Conservation (phyloP, 148 eudicot species). For the Fagopyrum tataricum region DNA sequence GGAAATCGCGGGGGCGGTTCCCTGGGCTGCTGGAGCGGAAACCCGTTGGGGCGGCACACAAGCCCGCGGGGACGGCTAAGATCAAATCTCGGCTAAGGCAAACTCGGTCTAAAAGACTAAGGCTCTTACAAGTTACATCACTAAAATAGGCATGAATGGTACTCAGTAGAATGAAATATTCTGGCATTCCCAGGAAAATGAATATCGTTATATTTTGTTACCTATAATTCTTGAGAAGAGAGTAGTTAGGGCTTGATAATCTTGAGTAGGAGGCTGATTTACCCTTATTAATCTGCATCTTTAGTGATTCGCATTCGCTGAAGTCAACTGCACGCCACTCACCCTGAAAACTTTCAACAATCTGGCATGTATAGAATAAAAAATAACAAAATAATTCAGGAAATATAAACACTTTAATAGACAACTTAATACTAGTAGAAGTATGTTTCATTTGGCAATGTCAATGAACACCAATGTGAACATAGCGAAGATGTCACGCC, state of each 20-base stretch:
- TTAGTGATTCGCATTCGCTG: slow-evolving; percentile 74
- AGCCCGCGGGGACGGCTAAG: too few relatives aligned
- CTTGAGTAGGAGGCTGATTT: slow-evolving; percentile 21
- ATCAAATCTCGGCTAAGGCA: too few relatives aligned
- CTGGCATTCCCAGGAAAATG: neutral
- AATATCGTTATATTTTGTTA: slow-evolving; percentile 19
- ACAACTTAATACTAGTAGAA: too few relatives aligned
- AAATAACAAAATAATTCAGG: neutral
- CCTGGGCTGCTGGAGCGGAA: too few relatives aligned
- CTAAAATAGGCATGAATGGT: neutral
- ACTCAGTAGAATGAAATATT: neutral
- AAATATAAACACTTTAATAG: neutral
- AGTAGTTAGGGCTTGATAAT: slow-evolving; percentile 42
- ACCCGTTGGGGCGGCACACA: too few relatives aligned
- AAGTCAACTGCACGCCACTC: slow-evolving; percentile 55
- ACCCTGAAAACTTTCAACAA: neutral
- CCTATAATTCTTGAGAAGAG: slow-evolving; percentile 44
- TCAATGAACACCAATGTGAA: too few relatives aligned
- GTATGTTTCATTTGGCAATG: neutral
- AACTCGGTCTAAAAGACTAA: too few relatives aligned
- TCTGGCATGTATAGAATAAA: neutral
- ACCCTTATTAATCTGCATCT: slow-evolving; percentile 29
- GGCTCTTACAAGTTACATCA: too few relatives aligned
- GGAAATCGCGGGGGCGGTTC: too few relatives aligned
- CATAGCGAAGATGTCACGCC: too few relatives aligned